phyloP scores from a whole-genome alignment of 2,329 filamentous ascomycete genomes.

The Leptographium lundbergii region DNA sequence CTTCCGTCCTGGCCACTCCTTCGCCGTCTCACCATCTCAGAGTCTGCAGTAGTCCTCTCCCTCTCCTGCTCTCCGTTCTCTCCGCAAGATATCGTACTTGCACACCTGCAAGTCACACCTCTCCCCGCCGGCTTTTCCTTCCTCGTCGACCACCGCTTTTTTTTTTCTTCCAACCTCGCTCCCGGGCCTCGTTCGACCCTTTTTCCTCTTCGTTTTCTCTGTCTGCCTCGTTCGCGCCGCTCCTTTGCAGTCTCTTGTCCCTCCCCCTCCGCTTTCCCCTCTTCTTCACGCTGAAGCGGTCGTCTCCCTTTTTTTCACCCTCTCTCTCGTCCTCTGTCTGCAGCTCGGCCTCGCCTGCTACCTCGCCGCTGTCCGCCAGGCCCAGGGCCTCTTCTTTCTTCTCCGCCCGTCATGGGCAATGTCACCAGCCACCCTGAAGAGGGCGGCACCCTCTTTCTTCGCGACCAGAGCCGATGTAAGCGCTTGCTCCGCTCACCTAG shows the following conservation, averaged over 20 bases:
- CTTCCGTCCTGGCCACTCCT: neutral
- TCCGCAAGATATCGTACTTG: neutral
- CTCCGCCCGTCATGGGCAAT: conserved; percentile 61
- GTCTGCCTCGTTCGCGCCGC: neutral
- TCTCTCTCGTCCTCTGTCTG: neutral
- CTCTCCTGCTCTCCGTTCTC: neutral
- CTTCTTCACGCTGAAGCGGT: neutral
- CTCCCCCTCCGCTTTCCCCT: neutral
- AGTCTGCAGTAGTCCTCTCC: neutral
- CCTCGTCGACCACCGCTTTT: neutral
- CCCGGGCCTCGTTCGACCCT: neutral
- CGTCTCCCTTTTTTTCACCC: neutral
- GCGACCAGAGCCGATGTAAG: conserved; percentile 86
- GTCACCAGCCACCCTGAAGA: conserved; percentile 84
- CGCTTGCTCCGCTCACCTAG: neutral
- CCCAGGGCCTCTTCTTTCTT: neutral
- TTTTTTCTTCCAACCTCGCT: neutral
- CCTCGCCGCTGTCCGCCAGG: neutral
- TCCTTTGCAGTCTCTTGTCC: neutral
- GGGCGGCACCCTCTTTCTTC: conserved; percentile 65
- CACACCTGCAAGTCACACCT: neutral
- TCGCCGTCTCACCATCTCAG: neutral
- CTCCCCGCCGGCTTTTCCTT: neutral
- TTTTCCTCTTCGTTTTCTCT: neutral
- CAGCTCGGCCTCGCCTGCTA: neutral